phyloP scores from a whole-genome alignment of 768 basidiomycete genomes.

The Tricholoma furcatifolium region DNA sequence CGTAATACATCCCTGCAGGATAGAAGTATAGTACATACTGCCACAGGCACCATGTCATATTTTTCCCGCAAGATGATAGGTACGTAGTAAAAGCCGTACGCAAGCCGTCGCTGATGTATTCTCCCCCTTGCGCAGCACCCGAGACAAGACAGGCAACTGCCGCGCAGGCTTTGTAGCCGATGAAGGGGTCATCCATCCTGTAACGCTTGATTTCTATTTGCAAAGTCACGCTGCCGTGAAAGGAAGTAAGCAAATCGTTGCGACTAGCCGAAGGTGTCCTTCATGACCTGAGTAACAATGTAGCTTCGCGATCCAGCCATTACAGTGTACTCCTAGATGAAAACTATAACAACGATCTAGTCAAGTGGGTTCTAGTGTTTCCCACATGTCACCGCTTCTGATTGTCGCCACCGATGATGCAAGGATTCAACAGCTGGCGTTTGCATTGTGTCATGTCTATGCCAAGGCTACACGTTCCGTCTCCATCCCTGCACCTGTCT shows the following conservation, averaged over 20 bases:
- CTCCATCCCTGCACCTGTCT: conserved; percentile 69
- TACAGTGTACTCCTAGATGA: conserved; percentile 45
- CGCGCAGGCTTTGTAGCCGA: conserved; percentile 58
- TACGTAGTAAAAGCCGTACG: conserved; percentile 17
- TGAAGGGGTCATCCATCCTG: conserved; percentile 43
- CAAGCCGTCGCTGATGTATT: conserved; percentile 1
- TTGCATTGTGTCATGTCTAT: conserved; percentile 64
- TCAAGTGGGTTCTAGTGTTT: conserved; percentile 24
- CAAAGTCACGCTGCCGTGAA: conserved; percentile 52
- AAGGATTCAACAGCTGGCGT: conserved; percentile 44
- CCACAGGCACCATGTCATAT: conserved; percentile 36
- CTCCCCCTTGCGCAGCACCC: conserved; percentile 30
- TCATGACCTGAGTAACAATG: not conserved
- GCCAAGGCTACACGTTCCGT: conserved; percentile 69
- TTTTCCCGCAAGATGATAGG: conserved; percentile 45
- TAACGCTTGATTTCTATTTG: conserved; percentile 61
- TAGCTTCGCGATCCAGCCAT: conserved; percentile 55
- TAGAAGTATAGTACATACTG: not conserved
- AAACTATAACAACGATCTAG: conserved; percentile 30
- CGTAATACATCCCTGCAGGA: not conserved
- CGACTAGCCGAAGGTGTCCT: not conserved
- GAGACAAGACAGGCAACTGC: conserved; percentile 53
- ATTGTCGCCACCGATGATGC: conserved; percentile 1
- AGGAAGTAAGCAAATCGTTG: conserved; percentile 36
- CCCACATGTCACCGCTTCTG: not conserved